Evolutionary conservation across 2,329 filamentous ascomycete genomes (phyloP), one percentile per base, ranked within the genome.

Genomic region (Microcyclospora tardicrescens): DNA sequence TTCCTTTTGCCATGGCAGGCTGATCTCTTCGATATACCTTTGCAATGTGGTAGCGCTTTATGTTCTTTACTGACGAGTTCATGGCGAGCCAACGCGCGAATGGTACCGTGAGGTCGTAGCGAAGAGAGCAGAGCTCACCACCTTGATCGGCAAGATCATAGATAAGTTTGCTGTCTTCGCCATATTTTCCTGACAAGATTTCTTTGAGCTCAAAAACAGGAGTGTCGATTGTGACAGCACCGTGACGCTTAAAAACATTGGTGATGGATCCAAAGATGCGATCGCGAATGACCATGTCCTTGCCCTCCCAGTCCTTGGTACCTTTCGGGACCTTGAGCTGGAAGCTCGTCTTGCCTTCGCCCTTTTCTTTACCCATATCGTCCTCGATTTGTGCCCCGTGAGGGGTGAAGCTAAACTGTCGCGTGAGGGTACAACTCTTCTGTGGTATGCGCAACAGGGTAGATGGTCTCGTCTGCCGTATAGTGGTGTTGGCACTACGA

Each of bases 11-110:
- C 66, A 95, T 84, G 44, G 85, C 82, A 16, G 82, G 82, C 60
- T 86, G 81, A 60, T 87, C 82, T 59, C 81, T 67, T 45, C 82
- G 72, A 65, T 86, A 87, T 37, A 94, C 87, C 66, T 94, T 94
- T 51, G 85, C 86, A 51, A 96, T 87, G 66, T 94, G 86, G 62
- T 93, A 95, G 55, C 89, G 76, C 68, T 93, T 94, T 66, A 94
- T 89, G 61, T 72, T 80, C 60, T 83, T 77, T 40, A 93, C 71
- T 47, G 77, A 72, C 47, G 79, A 73, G 64, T 93, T 93, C 84
- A 93, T 91, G 54, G 87, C 87, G 44, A 94, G 74, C 77, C 82
- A 95, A 55, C 87, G 79, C 45, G 89, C 87, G 56, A 94, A 91
- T 27, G 85, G 85, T 10, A 93, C 85, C 1, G 85, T 93, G 50